phyloP scores from a whole-genome alignment of 1,284 basidiomycete species.

The Trichosporon coremiiforme region DNA sequence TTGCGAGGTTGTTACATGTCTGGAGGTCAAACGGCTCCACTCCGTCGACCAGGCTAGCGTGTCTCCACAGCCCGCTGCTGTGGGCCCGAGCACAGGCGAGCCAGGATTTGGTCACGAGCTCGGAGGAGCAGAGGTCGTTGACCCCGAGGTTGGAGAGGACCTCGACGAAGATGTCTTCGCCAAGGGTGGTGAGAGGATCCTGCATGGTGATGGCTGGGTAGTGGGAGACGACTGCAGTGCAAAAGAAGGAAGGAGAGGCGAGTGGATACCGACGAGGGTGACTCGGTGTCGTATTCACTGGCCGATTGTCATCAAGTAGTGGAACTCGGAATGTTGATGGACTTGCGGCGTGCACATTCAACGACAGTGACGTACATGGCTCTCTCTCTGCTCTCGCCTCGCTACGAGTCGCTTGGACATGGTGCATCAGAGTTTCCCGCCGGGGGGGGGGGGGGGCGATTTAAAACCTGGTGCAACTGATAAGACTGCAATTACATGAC shows the following conservation, averaged over 20 bases:
- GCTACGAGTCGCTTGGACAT: neutral
- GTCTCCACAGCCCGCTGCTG: constrained; percentile 36
- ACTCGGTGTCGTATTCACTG: constrained; percentile 6
- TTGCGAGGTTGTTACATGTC: constrained; percentile 21
- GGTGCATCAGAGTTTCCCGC: too few species aligned
- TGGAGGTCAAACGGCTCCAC: constrained; percentile 32
- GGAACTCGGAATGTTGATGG: neutral
- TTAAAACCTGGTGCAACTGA: neutral
- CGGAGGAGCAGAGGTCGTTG: constrained; percentile 32
- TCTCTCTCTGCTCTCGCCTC: too few species aligned
- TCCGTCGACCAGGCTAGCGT: constrained; percentile 28
- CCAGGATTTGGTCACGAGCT: constrained; percentile 39
- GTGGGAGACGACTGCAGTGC: neutral
- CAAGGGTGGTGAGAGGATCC: constrained; percentile 45
- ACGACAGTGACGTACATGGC: constrained; percentile 8
- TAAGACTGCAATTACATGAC: neutral
- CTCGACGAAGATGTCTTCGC: constrained; percentile 44
- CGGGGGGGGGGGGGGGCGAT: neutral
- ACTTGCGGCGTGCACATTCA: neutral
- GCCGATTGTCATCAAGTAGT: neutral
- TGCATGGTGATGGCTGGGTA: neutral
- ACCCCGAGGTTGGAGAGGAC: constrained; percentile 41
- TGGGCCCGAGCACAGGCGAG: constrained; percentile 28
- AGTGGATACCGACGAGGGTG: neutral
- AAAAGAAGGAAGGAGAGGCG: neutral